phyloP scores from a whole-genome alignment of 2,329 filamentous ascomycete species.

The Monilinia aucupariae region DNA sequence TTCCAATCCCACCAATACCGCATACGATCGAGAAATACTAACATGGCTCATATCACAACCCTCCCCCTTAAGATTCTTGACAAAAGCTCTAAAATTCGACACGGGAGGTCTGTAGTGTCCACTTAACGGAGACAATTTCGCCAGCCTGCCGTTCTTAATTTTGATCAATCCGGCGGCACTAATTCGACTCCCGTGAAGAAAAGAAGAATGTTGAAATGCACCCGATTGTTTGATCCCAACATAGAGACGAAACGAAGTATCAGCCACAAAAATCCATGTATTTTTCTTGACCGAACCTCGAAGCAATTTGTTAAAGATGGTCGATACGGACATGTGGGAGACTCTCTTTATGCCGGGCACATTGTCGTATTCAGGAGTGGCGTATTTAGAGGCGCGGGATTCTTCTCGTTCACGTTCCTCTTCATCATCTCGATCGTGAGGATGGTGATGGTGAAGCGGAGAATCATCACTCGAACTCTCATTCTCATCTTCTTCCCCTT shows the following conservation, averaged over 20 bases:
- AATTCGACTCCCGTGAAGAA: constrained; percentile 77
- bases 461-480: neutral
- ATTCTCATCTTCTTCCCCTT: neutral
- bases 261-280: constrained; percentile 90
- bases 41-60: constrained; percentile 76
- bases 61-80: constrained; percentile 63
- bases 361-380: constrained; percentile 56
- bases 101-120: constrained; percentile 80
- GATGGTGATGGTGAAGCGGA: constrained; percentile 4
- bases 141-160: constrained; percentile 74
- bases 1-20: constrained; percentile 76
- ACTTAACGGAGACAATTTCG: constrained; percentile 62
- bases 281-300: constrained; percentile 77
- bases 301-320: constrained; percentile 72
- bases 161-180: constrained; percentile 79
- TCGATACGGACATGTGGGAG: constrained; percentile 63
- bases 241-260: constrained; percentile 79
- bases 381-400: constrained; percentile 58
- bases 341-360: constrained; percentile 56
- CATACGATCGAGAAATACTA: constrained; percentile 75
- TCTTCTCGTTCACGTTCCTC: constrained; percentile 44
- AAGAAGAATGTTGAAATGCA: constrained; percentile 86
- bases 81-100: constrained; percentile 76
- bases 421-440: constrained; percentile 28
- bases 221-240: constrained; percentile 86